Evolutionary conservation across 1,284 basidiomycete genomes (phyloP), one percentile per base, ranked within the genome.

Genomic region (Leccinum variabile): DNA sequence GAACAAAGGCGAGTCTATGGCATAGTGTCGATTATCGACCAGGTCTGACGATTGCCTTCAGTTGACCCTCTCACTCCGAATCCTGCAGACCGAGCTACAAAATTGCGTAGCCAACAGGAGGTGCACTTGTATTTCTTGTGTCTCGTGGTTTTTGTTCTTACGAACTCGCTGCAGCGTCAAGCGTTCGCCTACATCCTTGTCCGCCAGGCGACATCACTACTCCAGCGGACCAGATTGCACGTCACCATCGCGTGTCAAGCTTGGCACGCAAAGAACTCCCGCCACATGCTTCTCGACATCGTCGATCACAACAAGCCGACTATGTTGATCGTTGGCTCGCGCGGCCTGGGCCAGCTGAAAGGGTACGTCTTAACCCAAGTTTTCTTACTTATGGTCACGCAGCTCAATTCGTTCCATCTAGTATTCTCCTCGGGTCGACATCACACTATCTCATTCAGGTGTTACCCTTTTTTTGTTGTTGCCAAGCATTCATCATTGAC

Each of bases 371-470:
- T 57, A 5, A 37, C 9, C 18, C 28, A 10, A 33, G 3, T 16
- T 10, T 30, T 2, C 2, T 8, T n/a, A 4, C 30, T 62, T 28
- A 44, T 9, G 14, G 1, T 53, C 28, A 28, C 18, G 18, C 32
- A 13, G 18, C 28, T 7, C 14, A 18, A 9, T 16, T 5, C 11
- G 1, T 46, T 55, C 44, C 46, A n/a, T 9, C 0, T 70, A 95
- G 95, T 28, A 97, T 98, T 70, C 82, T 98, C 6, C 88, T 98
- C 41, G 96, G 96, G n/a, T 97, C 94, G 3, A 98, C 95, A 1
- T 97, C 94, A 3, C 94, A 98, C 76, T 99, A 99, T 75, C 87
- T 98, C 56, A 94, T 98, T 52, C 95, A 91, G 80, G 87, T 86
- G 65, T 64, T 76, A 65, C n/a, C 60, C 56, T 30, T 59, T 54